Conservation (phyloP, 805 yeast species). For the Ogataea henricii region DNA sequence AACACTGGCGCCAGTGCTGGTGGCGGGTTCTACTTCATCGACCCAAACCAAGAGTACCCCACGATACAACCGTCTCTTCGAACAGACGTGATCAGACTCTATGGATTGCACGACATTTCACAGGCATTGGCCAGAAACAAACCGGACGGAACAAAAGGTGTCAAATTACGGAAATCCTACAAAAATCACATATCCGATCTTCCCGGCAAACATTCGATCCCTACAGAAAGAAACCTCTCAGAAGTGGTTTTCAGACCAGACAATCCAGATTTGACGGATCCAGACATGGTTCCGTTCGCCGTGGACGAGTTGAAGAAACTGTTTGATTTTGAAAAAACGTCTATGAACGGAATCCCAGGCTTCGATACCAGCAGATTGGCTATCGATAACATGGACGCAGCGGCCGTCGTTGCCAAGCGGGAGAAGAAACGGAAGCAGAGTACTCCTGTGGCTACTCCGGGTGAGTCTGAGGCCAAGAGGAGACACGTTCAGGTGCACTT, state of each 20-base stretch:
- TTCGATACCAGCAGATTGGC: slow-evolving; percentile 71
- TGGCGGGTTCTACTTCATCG: slow-evolving; percentile 35
- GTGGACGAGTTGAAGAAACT: slow-evolving; percentile 49
- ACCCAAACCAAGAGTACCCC: slow-evolving; percentile 34
- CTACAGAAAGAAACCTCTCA: slow-evolving; percentile 45
- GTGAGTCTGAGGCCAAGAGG: slow-evolving; percentile 30
- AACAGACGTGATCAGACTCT: slow-evolving; percentile 68
- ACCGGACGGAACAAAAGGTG: slow-evolving; percentile 87
- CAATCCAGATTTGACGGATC: slow-evolving; percentile 39
- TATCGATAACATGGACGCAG: slow-evolving; percentile 43
- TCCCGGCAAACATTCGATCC: slow-evolving; percentile 75
- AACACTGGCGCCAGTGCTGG: neutral
- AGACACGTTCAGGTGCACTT: slow-evolving; percentile 38
- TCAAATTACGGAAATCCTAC: slow-evolving; percentile 90
- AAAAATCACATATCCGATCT: slow-evolving; percentile 88
- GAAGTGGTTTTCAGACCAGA: slow-evolving; percentile 41
- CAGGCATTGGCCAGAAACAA: slow-evolving; percentile 83
- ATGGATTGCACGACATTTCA: slow-evolving; percentile 68
- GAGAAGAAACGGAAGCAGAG: slow-evolving; percentile 31
- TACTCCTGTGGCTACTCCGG: slow-evolving; percentile 22
- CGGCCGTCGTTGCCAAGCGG: slow-evolving; percentile 15
- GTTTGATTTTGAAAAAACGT: slow-evolving; percentile 63
- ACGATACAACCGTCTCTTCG: slow-evolving; percentile 68
- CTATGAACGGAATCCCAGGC: slow-evolving; percentile 74
- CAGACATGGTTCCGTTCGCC: slow-evolving; percentile 50